phyloP scores from a whole-genome alignment of 495 filamentous ascomycete genomes.

The Penicillium maclennaniae region DNA sequence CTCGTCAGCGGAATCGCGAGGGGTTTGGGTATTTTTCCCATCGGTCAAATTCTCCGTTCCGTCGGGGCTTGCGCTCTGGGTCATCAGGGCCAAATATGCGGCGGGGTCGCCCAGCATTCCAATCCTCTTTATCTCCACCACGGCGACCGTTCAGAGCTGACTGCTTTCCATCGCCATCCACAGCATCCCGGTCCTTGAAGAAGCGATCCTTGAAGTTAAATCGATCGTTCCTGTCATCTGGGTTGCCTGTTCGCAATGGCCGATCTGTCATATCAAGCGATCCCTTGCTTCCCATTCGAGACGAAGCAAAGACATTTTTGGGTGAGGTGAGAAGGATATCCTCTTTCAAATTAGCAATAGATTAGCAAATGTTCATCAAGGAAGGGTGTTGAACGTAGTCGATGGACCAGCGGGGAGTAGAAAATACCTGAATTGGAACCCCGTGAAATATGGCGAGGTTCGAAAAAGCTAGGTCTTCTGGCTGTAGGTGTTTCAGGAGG shows the following conservation, averaged over 20 bases:
- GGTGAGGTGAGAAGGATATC: slow-evolving; percentile 89
- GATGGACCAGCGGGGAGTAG: slow-evolving; percentile 3
- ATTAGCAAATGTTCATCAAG: slow-evolving; percentile 14
- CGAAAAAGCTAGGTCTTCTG: slow-evolving; percentile 58
- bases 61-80: slow-evolving; percentile 46
- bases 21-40: slow-evolving; percentile 39
- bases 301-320: slow-evolving; percentile 81
- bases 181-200: slow-evolving; percentile 44
- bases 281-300: slow-evolving; percentile 52
- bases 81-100: slow-evolving; percentile 54
- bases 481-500: slow-evolving; percentile 34
- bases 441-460: slow-evolving; percentile 59
- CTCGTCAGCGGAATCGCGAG: slow-evolving; percentile 47
- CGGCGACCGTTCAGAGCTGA: slow-evolving; percentile 41
- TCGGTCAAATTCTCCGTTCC: slow-evolving; percentile 65
- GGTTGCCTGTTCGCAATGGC: slow-evolving; percentile 44
- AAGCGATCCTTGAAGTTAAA: slow-evolving; percentile 60
- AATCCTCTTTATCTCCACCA: slow-evolving; percentile 53
- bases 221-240: slow-evolving; percentile 52
- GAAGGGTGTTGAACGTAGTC: neutral
- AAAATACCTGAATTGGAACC: slow-evolving; percentile 53
- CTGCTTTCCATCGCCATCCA: slow-evolving; percentile 40
- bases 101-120: slow-evolving; percentile 53
- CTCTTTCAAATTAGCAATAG: slow-evolving; percentile 44
- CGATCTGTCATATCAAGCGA: slow-evolving; percentile 50